phyloP scores from a whole-genome alignment of 2,329 filamentous ascomycete species.

The Ceratocystis lukuohia region DNA sequence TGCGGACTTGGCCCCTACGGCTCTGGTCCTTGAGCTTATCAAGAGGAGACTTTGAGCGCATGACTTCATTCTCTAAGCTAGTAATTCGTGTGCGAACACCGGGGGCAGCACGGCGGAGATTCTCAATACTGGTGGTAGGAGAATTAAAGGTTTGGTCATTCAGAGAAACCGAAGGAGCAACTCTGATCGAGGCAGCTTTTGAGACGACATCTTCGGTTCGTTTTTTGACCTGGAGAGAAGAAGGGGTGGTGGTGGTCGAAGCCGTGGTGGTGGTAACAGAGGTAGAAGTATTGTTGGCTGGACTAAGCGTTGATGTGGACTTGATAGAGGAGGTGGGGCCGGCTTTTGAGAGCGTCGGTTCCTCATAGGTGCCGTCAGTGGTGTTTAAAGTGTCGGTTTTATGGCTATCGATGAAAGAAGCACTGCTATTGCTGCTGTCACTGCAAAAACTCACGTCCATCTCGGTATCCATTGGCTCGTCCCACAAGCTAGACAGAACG shows the following conservation, averaged over 20 bases:
- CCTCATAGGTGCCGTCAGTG: constrained; percentile 5
- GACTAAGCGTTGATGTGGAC: too few relatives aligned
- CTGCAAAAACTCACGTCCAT: constrained; percentile 8
- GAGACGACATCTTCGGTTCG: background rate
- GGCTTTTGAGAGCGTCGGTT: constrained; percentile 3
- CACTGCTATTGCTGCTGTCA: background rate
- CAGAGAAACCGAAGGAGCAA: constrained; percentile 4
- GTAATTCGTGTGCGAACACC: constrained; percentile 18
- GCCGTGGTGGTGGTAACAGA: too few relatives aligned
- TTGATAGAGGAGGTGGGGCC: background rate
- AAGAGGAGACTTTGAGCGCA: constrained; percentile 19
- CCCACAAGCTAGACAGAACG: constrained; percentile 20
- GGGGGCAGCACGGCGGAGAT: constrained; percentile 18
- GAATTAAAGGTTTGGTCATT: constrained; percentile 14
- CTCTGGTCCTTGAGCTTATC: constrained; percentile 20
- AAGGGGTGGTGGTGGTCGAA: background rate
- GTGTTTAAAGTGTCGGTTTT: background rate
- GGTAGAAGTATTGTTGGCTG: too few relatives aligned
- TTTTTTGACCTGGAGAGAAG: background rate
- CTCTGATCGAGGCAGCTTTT: background rate
- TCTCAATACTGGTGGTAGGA: constrained; percentile 16
- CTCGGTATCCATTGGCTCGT: constrained; percentile 11
- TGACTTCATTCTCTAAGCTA: constrained; percentile 18
- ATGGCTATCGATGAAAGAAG: constrained; percentile 9
- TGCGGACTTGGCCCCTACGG: constrained; percentile 12